These are phyloP conservation scores for Mallotus nudiflorus DNA, from an alignment of 345 rosid genomes.

Conservation along the genomic window DNA sequence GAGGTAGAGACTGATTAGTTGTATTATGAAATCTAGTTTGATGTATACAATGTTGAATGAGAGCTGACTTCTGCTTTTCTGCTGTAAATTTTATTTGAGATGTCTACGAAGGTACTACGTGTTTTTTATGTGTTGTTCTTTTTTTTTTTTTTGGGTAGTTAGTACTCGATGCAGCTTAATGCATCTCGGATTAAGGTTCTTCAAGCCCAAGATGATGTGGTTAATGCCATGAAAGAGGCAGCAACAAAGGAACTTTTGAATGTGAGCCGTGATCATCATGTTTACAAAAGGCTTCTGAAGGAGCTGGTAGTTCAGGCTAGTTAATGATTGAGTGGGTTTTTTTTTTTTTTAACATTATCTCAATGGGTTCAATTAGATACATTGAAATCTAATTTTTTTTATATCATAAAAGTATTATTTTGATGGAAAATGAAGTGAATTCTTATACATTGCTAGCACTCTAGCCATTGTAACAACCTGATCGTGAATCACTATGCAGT, in stretches of 20 bases:
- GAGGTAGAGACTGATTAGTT: background rate
- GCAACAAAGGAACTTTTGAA: slow-evolving; percentile 76
- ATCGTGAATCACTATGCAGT: background rate
- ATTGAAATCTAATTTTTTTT: background rate
- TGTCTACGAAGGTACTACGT: background rate
- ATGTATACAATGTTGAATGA: background rate
- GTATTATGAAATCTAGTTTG: too few species aligned
- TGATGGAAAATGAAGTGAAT: background rate
- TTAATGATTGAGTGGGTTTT: background rate
- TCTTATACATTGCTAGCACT: background rate
- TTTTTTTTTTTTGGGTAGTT: slow-evolving; percentile 49
- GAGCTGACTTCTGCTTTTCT: background rate
- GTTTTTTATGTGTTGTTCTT: background rate
- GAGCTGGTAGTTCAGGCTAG: slow-evolving; percentile 89
- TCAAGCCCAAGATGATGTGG: slow-evolving; percentile 95
- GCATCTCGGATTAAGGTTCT: slow-evolving; percentile 95
- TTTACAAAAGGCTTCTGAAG: slow-evolving; percentile 62
- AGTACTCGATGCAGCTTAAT: slow-evolving; percentile 97
- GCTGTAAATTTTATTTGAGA: background rate
- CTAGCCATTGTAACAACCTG: background rate
- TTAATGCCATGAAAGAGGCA: slow-evolving; percentile 80
- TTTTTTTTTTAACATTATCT: background rate
- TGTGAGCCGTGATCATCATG: slow-evolving; percentile 59
- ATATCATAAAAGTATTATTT: background rate
- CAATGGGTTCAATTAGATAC: background rate